A percentile compares a stretch with the other conserved stretches of the same genome.
Evolutionary conservation across 306 rosid species (phyloP).

Genomic region (Begonia peltatifolia): DNA sequence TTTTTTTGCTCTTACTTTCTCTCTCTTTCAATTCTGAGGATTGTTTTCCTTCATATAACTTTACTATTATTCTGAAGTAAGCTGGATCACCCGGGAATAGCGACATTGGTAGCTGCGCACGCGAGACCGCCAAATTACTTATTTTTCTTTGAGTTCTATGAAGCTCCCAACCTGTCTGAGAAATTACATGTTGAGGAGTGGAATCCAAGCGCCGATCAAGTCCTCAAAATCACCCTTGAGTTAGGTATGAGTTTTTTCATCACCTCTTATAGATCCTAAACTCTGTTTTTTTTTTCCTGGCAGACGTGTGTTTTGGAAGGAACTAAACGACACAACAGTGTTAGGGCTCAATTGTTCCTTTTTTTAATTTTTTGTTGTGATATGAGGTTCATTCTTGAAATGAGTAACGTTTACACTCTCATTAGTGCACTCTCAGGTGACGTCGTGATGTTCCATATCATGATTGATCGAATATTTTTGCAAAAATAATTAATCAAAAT

Average conservation of each 20-base stretch:
- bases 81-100: slow-evolving; percentile 65
- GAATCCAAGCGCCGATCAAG: slow-evolving; percentile 28
- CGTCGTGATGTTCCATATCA: too few species aligned
- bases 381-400: too few species aligned
- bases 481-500: too few species aligned
- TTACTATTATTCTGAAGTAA: slow-evolving; percentile 29
- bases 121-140: slow-evolving; percentile 83
- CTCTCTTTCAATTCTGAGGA: neutral
- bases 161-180: slow-evolving; percentile 47
- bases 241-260: slow-evolving; percentile 21
- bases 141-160: slow-evolving; percentile 71
- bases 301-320: too few species aligned
- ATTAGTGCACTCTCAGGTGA: too few species aligned
- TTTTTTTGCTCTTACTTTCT: slow-evolving; percentile 11
- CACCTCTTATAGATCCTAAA: neutral
- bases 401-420: too few species aligned
- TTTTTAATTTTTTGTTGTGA: too few species aligned
- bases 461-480: too few species aligned
- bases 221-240: slow-evolving; percentile 20
- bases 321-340: too few species aligned
- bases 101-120: slow-evolving; percentile 65
- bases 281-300: slow-evolving; percentile 5
- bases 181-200: slow-evolving; percentile 55
- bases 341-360: too few species aligned
- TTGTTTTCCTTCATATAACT: neutral